Evolutionary conservation across 371 early-diverging fungal genomes (phyloP), one percentile per base, ranked within the genome.

Genomic region (Rhizopus sp.): DNA sequence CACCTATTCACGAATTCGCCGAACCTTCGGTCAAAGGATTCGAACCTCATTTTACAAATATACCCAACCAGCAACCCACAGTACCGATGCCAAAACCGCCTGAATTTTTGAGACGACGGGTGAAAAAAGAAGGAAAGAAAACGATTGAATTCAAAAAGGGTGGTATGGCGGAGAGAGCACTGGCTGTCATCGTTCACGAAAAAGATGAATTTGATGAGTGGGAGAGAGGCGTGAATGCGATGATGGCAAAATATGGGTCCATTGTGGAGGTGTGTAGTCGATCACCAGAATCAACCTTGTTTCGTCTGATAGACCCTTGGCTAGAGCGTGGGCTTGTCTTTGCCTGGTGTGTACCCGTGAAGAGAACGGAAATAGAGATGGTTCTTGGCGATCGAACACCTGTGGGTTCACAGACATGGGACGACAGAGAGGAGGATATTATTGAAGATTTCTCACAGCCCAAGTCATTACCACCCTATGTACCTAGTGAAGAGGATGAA

Each of bases 281-380:
- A 45, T 16, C 41, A 15, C 17, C 37, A 13, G 54, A 57, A 1
- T 52, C 50, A 1, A 13, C 4, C 3, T n/a, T 60, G 23, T 60
- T 57, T 48, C 48, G 61, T 8, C 48, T 65, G 39, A 9, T 57
- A 32, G 53, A 60, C 7, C 52, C 57, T 4, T 65, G 66, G 66
- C 15, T 46, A 8, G 66, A 65, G 42, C 53, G 50, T 9, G 61
- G 57, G 1, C 33, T 60, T 12, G 33, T 60, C 3, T 65, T 65
- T 16, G 38, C 66, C 1, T 60, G 60, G 54, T 65, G 66, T 32
- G 54, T 57, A 0, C 33, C 37, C 17, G 30, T 65, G 17, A 52
- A 52, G n/a, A 57, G 57, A 7, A 37, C 56, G 9, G 61, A 60
- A 23, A 41, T 60, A 29, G 16, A 31, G 0, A 44, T 35, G 44